Base-by-base conservation (phyloP, 1,284 basidiomycete genomes). In the Takashimella tepidaria region DNA sequence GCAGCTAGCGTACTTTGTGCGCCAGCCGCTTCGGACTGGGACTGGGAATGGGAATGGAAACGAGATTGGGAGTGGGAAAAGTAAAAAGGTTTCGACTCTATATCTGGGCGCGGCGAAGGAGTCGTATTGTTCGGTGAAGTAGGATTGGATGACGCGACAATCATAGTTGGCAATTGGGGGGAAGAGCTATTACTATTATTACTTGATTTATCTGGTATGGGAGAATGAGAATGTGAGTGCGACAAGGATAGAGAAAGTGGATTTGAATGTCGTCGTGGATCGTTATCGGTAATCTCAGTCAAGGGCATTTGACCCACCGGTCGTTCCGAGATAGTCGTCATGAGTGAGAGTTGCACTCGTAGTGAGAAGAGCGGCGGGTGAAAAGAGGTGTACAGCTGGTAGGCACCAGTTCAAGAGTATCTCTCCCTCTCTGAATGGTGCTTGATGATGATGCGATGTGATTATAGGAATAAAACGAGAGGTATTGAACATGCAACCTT, bases 1-100 rank as follows among this genome's bases (percentile, higher is more conserved):
- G 31, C 31, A 8, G 69, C 50, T 19, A 59, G 63, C 50, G 31
- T 16, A 8, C 10, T 37, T 37, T 8, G 10, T 16, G 31, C 31
- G 10, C 31, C 31, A 37, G 31, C 31, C 31, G 10, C 31, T 8
- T 8, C 16, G 10, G 31, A 37, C 31, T 37, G 31, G n/a, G n/a
- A n/a, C n/a, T n/a, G n/a, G n/a, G n/a, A n/a, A n/a, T n/a, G n/a
- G n/a, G n/a, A n/a, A n/a, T n/a, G n/a, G n/a, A n/a, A n/a, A n/a
- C n/a, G n/a, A n/a, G n/a, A n/a, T n/a, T n/a, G n/a, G n/a, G n/a
- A n/a, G n/a, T n/a, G n/a, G n/a, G n/a, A n/a, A n/a, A n/a, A n/a
- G n/a, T n/a, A n/a, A n/a, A n/a, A n/a, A 16, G 10, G 31, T 16
- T 37, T 37, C 31, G 31, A 8, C 10, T 37, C 31, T 8, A 37